Conservation (phyloP, 768 basidiomycete genomes). For the Leccinum broughii region DNA sequence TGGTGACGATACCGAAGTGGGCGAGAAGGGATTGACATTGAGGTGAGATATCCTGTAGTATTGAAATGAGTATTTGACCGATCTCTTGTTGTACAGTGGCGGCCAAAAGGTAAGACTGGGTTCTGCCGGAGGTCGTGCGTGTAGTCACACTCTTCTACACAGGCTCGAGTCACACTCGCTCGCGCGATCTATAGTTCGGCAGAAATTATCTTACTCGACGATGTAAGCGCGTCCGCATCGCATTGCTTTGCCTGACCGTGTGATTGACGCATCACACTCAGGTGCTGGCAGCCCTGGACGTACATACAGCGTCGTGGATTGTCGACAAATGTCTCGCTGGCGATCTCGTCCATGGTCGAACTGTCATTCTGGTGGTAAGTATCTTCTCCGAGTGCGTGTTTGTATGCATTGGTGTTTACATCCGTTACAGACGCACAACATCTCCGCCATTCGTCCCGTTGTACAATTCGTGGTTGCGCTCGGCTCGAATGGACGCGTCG, state of each 20-base stretch:
- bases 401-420: not conserved
- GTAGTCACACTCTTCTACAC: not conserved
- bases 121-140: no score
- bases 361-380: conserved; percentile 6
- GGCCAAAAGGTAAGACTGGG: conserved; percentile 1
- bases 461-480: conserved; percentile 1
- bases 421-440: conserved; percentile 1
- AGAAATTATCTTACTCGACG: not conserved
- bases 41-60: not conserved
- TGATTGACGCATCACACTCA: not conserved
- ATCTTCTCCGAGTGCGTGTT: not conserved
- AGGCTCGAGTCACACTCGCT: conserved; percentile 6
- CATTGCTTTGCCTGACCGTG: not conserved
- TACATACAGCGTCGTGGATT: conserved; percentile 4
- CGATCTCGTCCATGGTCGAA: conserved; percentile 1
- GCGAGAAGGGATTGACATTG: conserved; percentile 4
- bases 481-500: not conserved
- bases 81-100: not conserved
- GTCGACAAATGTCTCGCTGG: conserved; percentile 1
- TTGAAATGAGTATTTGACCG: not conserved
- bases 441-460: not conserved
- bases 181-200: conserved; percentile 3
- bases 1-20: conserved; percentile 4
- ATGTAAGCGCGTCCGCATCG: not conserved
- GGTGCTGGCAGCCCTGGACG: conserved; percentile 4